phyloP scores from a whole-genome alignment of 2,329 filamentous ascomycete genomes.

The Escovopsis sp. region DNA sequence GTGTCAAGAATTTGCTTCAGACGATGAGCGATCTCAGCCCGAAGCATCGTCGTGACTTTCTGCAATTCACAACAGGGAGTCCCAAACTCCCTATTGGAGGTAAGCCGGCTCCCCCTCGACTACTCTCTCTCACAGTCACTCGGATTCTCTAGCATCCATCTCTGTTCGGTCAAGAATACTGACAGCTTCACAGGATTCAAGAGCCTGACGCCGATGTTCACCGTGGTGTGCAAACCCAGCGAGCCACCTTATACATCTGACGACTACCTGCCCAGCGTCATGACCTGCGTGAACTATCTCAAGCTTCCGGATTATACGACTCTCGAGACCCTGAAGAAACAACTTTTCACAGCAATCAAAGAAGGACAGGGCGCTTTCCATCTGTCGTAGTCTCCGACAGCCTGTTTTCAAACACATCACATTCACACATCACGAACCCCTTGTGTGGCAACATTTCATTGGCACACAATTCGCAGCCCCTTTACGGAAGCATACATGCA shows the following conservation, averaged over 20 bases:
- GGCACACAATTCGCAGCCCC: no score
- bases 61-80: conserved; percentile 96
- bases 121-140: no score
- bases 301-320: conserved; percentile 90
- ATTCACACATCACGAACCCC: no score
- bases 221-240: conserved; percentile 96
- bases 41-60: conserved; percentile 72
- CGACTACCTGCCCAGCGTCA: conserved; percentile 97
- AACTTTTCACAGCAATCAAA: conserved; percentile 71
- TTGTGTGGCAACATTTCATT: no score
- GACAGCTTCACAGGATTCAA: conserved; percentile 61
- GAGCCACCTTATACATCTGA: conserved; percentile 87
- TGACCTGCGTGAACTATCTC: conserved; percentile 99
- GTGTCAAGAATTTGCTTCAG: conserved; percentile 82
- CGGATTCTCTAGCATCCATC: no score
- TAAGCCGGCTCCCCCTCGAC: conserved; percentile 24
- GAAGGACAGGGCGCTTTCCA: conserved; percentile 98
- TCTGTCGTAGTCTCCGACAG: conserved; percentile 46
- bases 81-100: conserved; percentile 96
- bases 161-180: conserved; percentile 10
- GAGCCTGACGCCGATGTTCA: conserved; percentile 94
- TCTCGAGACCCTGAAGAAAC: conserved; percentile 60
- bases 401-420: background rate
- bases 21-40: conserved; percentile 78
- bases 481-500: no score